Evolutionary conservation across 2,329 filamentous ascomycete species (phyloP), one percentile per base, ranked within the genome.

Genomic region (Colletotrichum trifolii): DNA sequence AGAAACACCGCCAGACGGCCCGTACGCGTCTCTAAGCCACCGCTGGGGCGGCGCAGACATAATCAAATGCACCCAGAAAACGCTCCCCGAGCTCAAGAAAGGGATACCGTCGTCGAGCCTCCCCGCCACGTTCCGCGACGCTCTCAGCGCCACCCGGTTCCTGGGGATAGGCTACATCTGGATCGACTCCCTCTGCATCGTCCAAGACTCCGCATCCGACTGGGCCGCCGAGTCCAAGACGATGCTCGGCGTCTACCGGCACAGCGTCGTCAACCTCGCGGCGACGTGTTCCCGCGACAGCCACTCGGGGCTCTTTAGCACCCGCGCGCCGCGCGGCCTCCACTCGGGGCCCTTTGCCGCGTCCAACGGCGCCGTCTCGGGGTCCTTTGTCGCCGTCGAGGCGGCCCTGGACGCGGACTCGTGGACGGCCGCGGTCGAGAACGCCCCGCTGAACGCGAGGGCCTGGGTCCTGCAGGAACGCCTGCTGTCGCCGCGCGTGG

Each of bases 151-250:
- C 12, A 43, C 3, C 15, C 40, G 11, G 12, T n/a, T 7, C 13
- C 13, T 43, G 12, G 40, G 40, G 5, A 12, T 43, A 5, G 11
- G 6, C 2, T 4, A 8, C 4, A 2, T 54, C 12, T 68, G 66
- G 66, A 42, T 62, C 6, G 66, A 68, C n/a, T 52, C 50, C 10
- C 12, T 68, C 6, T 66, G 59, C n/a, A 68, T 68, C 25, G 25
- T 58, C 3, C 66, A 66, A 12, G 56, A 67, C 10, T 45, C 52
- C 39, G n/a, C 36, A 15, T 55, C 56, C 5, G 66, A 69, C 11
- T 66, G 61, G 43, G 50, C 48, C 4, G 12, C 45, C 0, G 53
- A 68, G 50, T 62, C 66, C 12, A 34, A 42, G 2, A 52, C 55
- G 3, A 66, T 68, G 66, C 46, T 39, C 4, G 8, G 13, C 2